Base-by-base conservation (phyloP, 768 basidiomycete species). In the Rossbeevera mucosa region DNA sequence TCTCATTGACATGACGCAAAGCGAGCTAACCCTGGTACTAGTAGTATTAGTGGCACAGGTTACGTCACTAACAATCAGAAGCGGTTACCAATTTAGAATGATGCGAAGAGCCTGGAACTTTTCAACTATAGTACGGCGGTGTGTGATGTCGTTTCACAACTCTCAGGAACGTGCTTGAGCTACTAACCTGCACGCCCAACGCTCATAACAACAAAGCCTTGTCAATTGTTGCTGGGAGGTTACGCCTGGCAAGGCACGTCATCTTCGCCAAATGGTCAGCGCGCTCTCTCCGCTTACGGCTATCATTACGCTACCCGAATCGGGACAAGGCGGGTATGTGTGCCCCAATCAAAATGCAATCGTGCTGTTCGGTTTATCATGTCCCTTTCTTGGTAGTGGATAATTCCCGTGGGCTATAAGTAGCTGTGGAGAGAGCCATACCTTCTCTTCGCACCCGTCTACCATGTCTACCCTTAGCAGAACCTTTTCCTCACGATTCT, bases 401-500 rank as follows among this genome's bases (percentile, higher is more conserved):
- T 18, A 7, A 41, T 11, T 47, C 24, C 48, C 54, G 50, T 24
- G 43, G 18, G 29, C 51, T 70, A 68, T 68, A 70, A 68, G 62
- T 59, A 70, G 52, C 45, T 6, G 14, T 28, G 22, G 21, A 48
- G 36, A 7, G 30, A 12, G 0, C 43, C 21, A 1, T 5, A 25
- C 16, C 51, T 47, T 52, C 47, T 47, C n/a, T 53, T 33, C 45
- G 21, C 24, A 50, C 50, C 30, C 53, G 30, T 30, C 47, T 50
- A 47, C 29, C 47, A 69, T 69, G 67, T 64, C 67, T 30, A n/a
- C 57, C 16, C 56, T 69, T 51, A 65, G 38, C 51, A 59, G 69
- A 56, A 43, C 67, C 21, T 47, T 69, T 46, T 69, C 69, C 0
- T 59, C 63, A 3, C 67, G 67, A 14, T 67, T 69, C 48, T 63